phyloP scores from a whole-genome alignment of 495 filamentous ascomycete genomes.

The Neurospora tetraspora region DNA sequence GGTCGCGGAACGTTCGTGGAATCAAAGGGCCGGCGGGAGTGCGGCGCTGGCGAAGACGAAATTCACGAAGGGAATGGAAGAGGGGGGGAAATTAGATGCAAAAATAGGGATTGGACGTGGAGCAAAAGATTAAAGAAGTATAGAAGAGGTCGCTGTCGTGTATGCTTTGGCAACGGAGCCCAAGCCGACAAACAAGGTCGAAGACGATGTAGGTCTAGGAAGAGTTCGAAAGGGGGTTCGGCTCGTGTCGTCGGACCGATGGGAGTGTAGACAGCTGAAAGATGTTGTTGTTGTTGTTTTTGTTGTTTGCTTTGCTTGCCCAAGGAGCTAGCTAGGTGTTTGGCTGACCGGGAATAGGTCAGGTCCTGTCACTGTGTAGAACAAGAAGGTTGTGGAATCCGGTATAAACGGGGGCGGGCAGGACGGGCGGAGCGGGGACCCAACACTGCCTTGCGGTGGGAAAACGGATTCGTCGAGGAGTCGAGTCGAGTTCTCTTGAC shows the following conservation, averaged over 20 bases:
- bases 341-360: background rate
- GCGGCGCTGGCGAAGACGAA: constrained; percentile 9
- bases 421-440: background rate
- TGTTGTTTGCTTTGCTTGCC: background rate
- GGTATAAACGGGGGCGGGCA: background rate
- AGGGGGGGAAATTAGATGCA: constrained; percentile 2
- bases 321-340: background rate
- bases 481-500: background rate
- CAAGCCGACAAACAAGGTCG: background rate
- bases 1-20: background rate
- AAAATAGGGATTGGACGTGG: background rate
- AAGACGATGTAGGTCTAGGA: background rate
- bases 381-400: background rate
- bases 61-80: constrained; percentile 7
- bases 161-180: background rate
- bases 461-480: background rate
- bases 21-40: constrained; percentile 10
- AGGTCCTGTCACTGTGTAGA: background rate
- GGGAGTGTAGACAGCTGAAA: background rate
- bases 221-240: background rate
- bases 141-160: background rate
- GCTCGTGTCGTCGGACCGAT: background rate
- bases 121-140: background rate
- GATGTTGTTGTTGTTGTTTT: background rate
- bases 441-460: background rate